Evolutionary conservation across 2,329 filamentous ascomycete genomes (phyloP).

Genomic region (Hirsutella rhossiliensis): DNA sequence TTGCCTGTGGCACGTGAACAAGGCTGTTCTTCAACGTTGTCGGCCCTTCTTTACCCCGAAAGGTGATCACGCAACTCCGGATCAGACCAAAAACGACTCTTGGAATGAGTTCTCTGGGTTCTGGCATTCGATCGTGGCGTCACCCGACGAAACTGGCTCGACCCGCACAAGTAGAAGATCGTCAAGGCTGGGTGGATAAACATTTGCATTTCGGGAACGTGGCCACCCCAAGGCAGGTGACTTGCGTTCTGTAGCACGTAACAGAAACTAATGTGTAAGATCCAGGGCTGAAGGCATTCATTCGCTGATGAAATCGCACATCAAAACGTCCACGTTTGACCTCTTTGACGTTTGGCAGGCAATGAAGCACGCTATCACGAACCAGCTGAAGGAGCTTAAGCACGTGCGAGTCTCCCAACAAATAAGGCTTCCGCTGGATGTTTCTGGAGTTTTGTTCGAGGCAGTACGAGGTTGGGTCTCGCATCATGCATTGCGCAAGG

Average conservation of each 20-base stretch:
- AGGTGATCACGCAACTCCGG: not conserved
- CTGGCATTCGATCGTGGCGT: conserved; percentile 10
- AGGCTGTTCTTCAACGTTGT: conserved; percentile 5
- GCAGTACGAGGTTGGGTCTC: too few relatives aligned
- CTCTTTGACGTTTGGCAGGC: conserved; percentile 8
- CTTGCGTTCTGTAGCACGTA: not conserved
- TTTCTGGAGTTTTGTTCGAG: conserved; percentile 4
- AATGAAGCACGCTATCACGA: too few relatives aligned
- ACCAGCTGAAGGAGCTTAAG: conserved; percentile 8
- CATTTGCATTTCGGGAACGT: conserved; percentile 8
- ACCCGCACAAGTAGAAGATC: conserved; percentile 10
- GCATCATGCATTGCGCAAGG: conserved; percentile 8
- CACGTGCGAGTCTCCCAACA: conserved; percentile 5
- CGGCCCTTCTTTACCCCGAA: not conserved
- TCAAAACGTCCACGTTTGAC: conserved; percentile 6
- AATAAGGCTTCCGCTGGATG: conserved; percentile 4
- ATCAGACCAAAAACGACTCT: not conserved
- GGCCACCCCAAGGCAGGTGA: conserved; percentile 2
- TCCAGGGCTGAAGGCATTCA: conserved; percentile 8
- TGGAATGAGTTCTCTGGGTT: conserved; percentile 8
- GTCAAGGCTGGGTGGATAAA: conserved; percentile 9
- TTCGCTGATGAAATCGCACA: conserved; percentile 6
- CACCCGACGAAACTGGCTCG: conserved; percentile 7
- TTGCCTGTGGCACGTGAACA: conserved; percentile 8
- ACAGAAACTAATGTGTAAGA: not conserved